These are phyloP conservation scores for Botryotinia globosa DNA, from an alignment of 2,329 filamentous ascomycete species.

Conservation along the genomic window DNA sequence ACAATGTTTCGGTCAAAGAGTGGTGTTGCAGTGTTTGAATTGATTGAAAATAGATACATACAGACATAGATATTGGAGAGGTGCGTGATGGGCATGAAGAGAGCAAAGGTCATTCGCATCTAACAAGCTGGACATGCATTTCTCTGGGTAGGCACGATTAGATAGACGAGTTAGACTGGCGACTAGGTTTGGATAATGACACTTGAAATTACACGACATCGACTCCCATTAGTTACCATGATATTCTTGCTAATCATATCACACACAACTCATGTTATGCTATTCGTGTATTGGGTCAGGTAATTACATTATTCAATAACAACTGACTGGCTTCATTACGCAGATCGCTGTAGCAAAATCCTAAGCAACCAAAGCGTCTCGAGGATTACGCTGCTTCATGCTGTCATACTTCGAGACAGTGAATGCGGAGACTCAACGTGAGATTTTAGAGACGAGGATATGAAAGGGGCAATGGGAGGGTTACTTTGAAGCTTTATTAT, in stretches of 20 bases:
- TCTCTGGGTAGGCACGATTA: background rate
- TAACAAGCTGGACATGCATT: background rate
- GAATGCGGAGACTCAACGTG: constrained; percentile 2
- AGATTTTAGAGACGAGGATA: constrained; percentile 12
- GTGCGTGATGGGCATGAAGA: background rate
- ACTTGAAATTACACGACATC: constrained; percentile 11
- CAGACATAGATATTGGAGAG: background rate
- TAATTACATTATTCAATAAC: background rate
- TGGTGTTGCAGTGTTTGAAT: background rate
- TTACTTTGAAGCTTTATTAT: constrained; percentile 10
- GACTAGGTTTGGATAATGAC: background rate
- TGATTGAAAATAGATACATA: background rate
- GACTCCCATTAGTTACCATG: background rate
- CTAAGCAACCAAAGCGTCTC: background rate
- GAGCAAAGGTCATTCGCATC: background rate
- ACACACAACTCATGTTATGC: background rate
- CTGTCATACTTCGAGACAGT: constrained; percentile 2
- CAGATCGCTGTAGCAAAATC: background rate
- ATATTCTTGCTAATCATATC: background rate
- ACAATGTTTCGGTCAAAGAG: background rate
- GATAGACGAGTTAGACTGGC: background rate
- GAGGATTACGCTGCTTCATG: background rate
- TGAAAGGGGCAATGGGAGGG: background rate
- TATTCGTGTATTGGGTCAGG: background rate
- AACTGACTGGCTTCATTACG: background rate